These are phyloP conservation scores for Niveomyces coronatus DNA, from an alignment of 2,329 filamentous ascomycete species.

Conservation along the genomic window DNA sequence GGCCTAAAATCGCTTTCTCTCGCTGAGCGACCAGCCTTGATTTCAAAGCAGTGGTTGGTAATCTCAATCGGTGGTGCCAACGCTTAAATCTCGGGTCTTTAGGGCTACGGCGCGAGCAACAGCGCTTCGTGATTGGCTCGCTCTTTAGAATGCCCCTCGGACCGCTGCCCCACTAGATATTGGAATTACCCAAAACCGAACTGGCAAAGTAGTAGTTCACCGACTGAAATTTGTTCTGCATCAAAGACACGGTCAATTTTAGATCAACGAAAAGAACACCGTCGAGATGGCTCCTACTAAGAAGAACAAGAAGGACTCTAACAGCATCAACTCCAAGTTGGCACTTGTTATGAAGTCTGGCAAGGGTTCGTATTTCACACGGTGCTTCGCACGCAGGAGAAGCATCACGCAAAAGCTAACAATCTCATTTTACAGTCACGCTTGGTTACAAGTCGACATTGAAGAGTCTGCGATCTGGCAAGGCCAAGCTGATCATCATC, in stretches of 20 bases:
- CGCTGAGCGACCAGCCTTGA: constrained; percentile 26
- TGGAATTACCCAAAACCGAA: constrained; percentile 16
- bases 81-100: constrained; percentile 30
- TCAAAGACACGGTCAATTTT: constrained; percentile 14
- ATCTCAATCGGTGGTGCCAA: constrained; percentile 19
- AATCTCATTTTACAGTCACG: constrained; percentile 21
- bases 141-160: constrained; percentile 13
- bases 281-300: constrained; percentile 59
- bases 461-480: constrained; percentile 86
- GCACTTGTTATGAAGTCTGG: constrained; percentile 55
- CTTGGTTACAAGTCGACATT: constrained; percentile 40
- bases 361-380: constrained; percentile 69
- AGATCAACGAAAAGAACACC: constrained; percentile 29
- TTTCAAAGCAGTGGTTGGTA: constrained; percentile 42
- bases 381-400: background rate
- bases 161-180: constrained; percentile 11
- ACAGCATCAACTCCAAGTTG: constrained; percentile 53
- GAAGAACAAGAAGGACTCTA: constrained; percentile 79
- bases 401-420: constrained; percentile 8
- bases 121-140: constrained; percentile 20
- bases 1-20: constrained; percentile 10
- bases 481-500: constrained; percentile 98
- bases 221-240: constrained; percentile 16
- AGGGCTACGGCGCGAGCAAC: constrained; percentile 21
- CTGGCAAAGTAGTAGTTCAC: constrained; percentile 1